Evolutionary conservation across 2,329 filamentous ascomycete genomes (phyloP).

Genomic region (Colletotrichum sp.): DNA sequence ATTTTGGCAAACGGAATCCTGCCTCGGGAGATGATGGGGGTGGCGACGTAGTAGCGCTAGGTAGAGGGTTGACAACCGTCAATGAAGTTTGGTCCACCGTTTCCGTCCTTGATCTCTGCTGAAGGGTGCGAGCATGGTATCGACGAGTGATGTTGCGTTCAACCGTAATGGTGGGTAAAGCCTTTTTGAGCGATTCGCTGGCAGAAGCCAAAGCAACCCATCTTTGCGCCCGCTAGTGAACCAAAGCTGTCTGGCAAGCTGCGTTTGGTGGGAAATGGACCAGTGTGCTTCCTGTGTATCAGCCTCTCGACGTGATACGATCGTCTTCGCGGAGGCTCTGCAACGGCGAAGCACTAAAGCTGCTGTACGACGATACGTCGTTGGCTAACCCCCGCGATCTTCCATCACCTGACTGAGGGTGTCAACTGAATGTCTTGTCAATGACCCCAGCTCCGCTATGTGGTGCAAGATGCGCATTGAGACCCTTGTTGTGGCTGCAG

Average conservation of each 20-base stretch:
- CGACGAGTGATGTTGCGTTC: neutral
- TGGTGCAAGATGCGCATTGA: neutral
- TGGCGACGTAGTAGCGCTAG: neutral
- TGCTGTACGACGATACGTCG: neutral
- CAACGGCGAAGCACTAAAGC: neutral
- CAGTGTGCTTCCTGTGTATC: neutral
- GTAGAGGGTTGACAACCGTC: neutral
- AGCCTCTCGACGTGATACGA: neutral
- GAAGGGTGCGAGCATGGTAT: neutral
- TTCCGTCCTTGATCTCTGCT: neutral
- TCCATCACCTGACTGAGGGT: neutral
- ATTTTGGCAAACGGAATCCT: neutral
- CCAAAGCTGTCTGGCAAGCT: neutral
- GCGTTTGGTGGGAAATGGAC: neutral
- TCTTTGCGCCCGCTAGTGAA: neutral
- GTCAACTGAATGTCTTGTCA: neutral
- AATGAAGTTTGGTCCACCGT: neutral
- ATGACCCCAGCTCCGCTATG: neutral
- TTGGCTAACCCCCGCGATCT: neutral
- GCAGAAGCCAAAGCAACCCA: neutral
- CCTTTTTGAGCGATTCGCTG: neutral
- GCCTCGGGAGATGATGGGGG: neutral
- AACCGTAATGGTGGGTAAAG: neutral
- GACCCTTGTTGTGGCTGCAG: neutral
- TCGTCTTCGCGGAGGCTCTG: neutral